phyloP scores from a whole-genome alignment of 2,329 filamentous ascomycete genomes.

The Xylaria sp. region DNA sequence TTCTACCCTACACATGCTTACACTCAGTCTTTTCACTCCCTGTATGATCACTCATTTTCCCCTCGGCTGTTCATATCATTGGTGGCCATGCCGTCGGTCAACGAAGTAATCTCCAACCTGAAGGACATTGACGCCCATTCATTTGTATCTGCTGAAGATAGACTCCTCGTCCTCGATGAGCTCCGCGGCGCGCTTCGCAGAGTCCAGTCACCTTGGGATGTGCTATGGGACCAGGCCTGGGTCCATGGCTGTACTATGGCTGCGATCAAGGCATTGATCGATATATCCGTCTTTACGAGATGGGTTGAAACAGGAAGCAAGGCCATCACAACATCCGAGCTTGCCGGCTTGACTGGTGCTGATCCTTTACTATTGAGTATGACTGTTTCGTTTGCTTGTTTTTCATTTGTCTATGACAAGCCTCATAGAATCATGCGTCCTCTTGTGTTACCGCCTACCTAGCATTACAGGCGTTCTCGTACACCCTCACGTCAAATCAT shows the following conservation, averaged over 20 bases:
- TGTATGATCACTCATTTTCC: too few relatives aligned
- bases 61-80: background rate
- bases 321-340: too few relatives aligned
- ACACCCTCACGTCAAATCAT: background rate
- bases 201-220: conserved; percentile 1
- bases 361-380: background rate
- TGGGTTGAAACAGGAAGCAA: background rate
- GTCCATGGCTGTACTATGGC: background rate
- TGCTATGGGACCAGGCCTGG: background rate
- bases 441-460: background rate
- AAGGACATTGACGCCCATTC: background rate
- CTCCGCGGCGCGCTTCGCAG: background rate
- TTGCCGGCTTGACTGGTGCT: background rate
- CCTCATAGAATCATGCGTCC: too few relatives aligned
- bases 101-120: background rate
- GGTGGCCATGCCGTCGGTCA: background rate
- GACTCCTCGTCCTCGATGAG: background rate
- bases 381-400: background rate
- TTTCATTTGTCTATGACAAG: background rate
- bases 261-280: background rate
- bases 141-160: background rate
- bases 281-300: background rate
- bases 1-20: background rate
- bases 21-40: background rate
- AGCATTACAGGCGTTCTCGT: background rate